Percentiles rank a stretch among this genome's conserved stretches.
These are phyloP conservation scores for Paulownia fortunei DNA, from an alignment of 257 asterid genomes.

Conservation along the genomic window DNA sequence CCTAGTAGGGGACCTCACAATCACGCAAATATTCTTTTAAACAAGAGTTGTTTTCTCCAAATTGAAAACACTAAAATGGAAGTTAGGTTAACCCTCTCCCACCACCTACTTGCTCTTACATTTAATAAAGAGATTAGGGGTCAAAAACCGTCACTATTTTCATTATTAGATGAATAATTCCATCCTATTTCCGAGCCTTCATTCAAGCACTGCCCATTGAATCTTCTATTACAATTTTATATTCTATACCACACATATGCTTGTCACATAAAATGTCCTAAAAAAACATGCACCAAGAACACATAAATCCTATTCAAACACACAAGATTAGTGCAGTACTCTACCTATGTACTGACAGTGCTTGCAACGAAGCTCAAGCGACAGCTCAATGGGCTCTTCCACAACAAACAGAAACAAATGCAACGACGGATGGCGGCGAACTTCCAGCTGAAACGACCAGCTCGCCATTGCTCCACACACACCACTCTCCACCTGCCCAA, in stretches of 20 bases:
- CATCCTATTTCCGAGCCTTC: too few species aligned
- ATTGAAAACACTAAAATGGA: too few species aligned
- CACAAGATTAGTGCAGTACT: neutral
- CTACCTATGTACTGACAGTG: constrained; percentile 91
- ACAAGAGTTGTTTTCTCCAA: neutral
- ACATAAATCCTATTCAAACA: too few species aligned
- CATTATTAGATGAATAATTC: too few species aligned
- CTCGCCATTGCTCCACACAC: constrained; percentile 52
- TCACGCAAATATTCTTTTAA: neutral
- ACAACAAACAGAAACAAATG: constrained; percentile 68
- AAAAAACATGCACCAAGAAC: too few species aligned
- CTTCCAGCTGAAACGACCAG: constrained; percentile 94
- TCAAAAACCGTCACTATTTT: too few species aligned
- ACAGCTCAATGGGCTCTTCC: constrained; percentile 79
- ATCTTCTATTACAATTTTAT: too few species aligned
- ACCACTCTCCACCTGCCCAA: constrained; percentile 65
- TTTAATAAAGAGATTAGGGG: too few species aligned
- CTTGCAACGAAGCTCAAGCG: constrained; percentile 67
- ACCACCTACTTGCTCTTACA: neutral
- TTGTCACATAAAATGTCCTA: too few species aligned
- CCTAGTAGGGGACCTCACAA: neutral
- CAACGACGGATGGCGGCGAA: constrained; percentile 72
- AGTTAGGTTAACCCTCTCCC: neutral
- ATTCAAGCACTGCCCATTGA: too few species aligned
- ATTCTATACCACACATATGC: too few species aligned